These are phyloP conservation scores for Pythium vanterpoolii DNA, from an alignment of 352 stramenopile species.

Conservation along the genomic window DNA sequence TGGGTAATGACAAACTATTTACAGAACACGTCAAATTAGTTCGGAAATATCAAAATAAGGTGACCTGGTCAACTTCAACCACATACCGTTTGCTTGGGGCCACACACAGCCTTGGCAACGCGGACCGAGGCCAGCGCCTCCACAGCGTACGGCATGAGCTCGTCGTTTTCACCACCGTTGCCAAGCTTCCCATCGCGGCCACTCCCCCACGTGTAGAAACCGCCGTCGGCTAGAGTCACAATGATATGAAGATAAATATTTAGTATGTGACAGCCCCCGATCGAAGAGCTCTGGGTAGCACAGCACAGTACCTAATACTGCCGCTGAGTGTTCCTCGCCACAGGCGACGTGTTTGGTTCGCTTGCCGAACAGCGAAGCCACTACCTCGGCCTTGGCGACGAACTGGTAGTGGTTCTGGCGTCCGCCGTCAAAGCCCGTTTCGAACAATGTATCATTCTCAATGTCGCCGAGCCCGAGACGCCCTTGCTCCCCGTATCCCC, in stretches of 20 bases:
- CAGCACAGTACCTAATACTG: constrained; percentile 36
- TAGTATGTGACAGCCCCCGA: too few species aligned
- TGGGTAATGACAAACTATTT: constrained; percentile 42
- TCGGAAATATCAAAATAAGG: constrained; percentile 12
- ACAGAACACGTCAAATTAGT: background rate
- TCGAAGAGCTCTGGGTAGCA: too few species aligned
- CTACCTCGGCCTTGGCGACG: constrained; percentile 40
- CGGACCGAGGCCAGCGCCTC: constrained; percentile 55
- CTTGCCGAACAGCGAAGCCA: constrained; percentile 44
- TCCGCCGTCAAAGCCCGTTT: constrained; percentile 59
- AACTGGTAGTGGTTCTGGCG: constrained; percentile 71
- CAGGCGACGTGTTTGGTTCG: constrained; percentile 49
- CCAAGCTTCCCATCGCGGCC: constrained; percentile 67
- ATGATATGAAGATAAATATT: background rate
- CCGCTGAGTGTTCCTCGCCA: constrained; percentile 63
- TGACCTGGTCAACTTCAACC: constrained; percentile 2
- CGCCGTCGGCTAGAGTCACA: constrained; percentile 38
- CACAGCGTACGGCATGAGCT: constrained; percentile 45
- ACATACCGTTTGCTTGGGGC: constrained; percentile 57
- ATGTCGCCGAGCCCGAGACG: constrained; percentile 62
- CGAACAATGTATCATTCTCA: constrained; percentile 64
- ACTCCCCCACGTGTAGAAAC: constrained; percentile 68
- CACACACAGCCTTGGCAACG: constrained; percentile 49
- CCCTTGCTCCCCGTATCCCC: constrained; percentile 65
- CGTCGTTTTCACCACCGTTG: constrained; percentile 53